phyloP scores from a whole-genome alignment of 495 filamentous ascomycete genomes.

The Penicillium manginii region DNA sequence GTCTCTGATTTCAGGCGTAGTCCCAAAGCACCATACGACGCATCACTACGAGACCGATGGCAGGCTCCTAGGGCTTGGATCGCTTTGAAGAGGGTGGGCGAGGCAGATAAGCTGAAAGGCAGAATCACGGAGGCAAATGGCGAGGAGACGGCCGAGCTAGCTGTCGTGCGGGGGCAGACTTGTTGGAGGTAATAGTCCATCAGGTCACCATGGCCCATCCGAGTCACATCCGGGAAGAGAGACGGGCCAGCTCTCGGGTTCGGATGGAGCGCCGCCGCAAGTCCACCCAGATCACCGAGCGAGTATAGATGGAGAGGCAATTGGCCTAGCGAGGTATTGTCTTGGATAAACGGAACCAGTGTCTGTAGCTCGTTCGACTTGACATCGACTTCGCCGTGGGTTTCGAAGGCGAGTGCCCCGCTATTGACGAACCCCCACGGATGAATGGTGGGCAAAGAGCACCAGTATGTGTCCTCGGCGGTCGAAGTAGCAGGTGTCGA shows the following conservation, averaged over 20 bases:
- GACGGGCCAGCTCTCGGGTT: constrained; percentile 23
- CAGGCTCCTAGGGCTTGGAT: constrained; percentile 48
- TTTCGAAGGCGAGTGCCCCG: constrained; percentile 37
- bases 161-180: constrained; percentile 47
- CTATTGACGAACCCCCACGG: constrained; percentile 47
- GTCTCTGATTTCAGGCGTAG: constrained; percentile 44
- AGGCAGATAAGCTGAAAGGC: constrained; percentile 43
- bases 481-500: constrained; percentile 17
- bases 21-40: constrained; percentile 34
- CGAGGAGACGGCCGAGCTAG: constrained; percentile 39
- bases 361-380: constrained; percentile 31
- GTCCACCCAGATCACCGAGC: background rate
- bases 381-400: constrained; percentile 33
- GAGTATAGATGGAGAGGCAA: background rate
- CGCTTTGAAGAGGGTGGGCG: constrained; percentile 41
- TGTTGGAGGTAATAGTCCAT: constrained; percentile 50
- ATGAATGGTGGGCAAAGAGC: constrained; percentile 29
- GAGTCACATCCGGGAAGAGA: constrained; percentile 36
- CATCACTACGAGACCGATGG: constrained; percentile 37
- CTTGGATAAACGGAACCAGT: constrained; percentile 19
- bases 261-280: constrained; percentile 2
- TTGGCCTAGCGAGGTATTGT: background rate
- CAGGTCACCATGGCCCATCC: constrained; percentile 32
- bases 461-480: constrained; percentile 36
- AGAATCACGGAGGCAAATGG: constrained; percentile 48